Evolutionary conservation across 352 stramenopile genomes (phyloP), one percentile per base, ranked within the genome.

Genomic region (Phytopythium chamaehyphon): DNA sequence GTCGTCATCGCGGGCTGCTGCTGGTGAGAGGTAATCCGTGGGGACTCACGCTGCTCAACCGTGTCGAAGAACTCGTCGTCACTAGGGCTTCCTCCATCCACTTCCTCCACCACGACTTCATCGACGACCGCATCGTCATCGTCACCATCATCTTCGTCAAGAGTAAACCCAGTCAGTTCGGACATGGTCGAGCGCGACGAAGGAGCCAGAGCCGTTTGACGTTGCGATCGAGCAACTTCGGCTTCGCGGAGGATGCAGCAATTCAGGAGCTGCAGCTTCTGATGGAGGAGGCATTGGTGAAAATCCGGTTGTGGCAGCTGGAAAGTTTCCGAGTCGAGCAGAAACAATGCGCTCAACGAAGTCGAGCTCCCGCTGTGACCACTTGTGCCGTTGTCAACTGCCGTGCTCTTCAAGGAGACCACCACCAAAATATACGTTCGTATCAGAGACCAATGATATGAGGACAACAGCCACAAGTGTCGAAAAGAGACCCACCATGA

Each of bases 61-160:
- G 77, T 84, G 45, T 93, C 83, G 54, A 89, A 93, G 55, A 90
- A 93, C 47, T 93, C 83, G 33, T 93, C 79, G n/a, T 90, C 83
- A 26, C 76, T 89, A 16, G 40, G 59, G 35, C 57, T 69, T 11
- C 55, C 62, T n/a, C 75, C 67, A 14, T 21, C 38, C 21, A 68
- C 57, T 40, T 55, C 63, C 23, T 73, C 62, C 15, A 15, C 40
- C 28, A 28, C 23, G 16, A 37, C 36, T 45, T 48, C 54, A 21
- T 55, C 47, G 28, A 33, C 28, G 28, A 33, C n/a, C 4, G 11
- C 45, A 5, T 47, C 36, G 4, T 40, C 24, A 40, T 51, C 35
- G 7, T 42, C 43, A 38, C 62, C 58, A 23, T 47, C 55, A 9
- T 58, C 62, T 12, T 75, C 64, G 7, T 74, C 62, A 6, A 76